A percentile compares a stretch with the other conserved stretches of the same genome.
phyloP scores from a whole-genome alignment of 208 protist genomes.

The Tetramitus jugosus region DNA sequence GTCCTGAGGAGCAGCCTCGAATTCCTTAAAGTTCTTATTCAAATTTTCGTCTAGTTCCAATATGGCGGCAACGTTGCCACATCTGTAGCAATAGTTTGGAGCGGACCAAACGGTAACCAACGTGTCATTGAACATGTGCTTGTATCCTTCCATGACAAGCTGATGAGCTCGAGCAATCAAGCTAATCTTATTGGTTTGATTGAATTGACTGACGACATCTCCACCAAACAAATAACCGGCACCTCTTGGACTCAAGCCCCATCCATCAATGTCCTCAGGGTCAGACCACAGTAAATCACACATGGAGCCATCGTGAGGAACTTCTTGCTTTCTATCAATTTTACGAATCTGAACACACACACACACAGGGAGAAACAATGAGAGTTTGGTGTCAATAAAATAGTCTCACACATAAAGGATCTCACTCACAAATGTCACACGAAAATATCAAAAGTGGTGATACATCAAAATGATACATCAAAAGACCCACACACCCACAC shows the following conservation, averaged over 20 bases:
- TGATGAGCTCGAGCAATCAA: constrained; percentile 89
- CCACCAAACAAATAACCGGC: constrained; percentile 98
- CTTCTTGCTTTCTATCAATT: constrained; percentile 90
- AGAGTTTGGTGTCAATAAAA: neutral
- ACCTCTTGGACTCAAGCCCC: constrained; percentile 90
- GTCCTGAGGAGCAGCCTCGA: constrained; percentile 91
- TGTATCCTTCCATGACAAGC: constrained; percentile 90
- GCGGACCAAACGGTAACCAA: constrained; percentile 90
- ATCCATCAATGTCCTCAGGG: constrained; percentile 86
- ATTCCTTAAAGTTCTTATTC: constrained; percentile 96
- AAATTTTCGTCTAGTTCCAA: constrained; percentile 94
- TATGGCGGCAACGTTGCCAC: constrained; percentile 96
- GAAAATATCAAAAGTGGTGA: too few species aligned
- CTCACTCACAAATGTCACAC: too few species aligned
- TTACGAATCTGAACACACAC: constrained; percentile 81
- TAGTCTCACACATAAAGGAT: too few species aligned
- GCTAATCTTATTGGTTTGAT: constrained; percentile 78
- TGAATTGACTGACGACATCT: constrained; percentile 89
- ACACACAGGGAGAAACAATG: too few species aligned
- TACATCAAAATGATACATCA: too few species aligned
- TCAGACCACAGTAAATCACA: constrained; percentile 97
- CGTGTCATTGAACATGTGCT: constrained; percentile 80
- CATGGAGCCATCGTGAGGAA: constrained; percentile 97
- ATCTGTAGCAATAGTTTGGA: constrained; percentile 83
- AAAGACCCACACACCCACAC: neutral